Base-by-base conservation (phyloP, 2,329 filamentous ascomycete species). In the Pseudocercospora pini-densiflorae region DNA sequence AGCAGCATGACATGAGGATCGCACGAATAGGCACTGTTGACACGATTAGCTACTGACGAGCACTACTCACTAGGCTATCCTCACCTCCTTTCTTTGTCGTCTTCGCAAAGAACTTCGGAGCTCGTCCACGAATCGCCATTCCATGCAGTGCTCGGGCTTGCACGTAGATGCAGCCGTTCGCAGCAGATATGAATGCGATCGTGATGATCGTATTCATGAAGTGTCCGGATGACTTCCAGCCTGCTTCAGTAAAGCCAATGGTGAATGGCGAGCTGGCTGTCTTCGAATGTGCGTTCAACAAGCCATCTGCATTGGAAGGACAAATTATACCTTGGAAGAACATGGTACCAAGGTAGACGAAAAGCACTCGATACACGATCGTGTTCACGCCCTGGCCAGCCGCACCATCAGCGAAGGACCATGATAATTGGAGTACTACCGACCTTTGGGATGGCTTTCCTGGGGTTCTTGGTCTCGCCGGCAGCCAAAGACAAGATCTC, bases 281-380 rank as follows among this genome's bases (percentile, higher is more conserved):
- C 58, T 45, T 60, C 3, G 58, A 60, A 6, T 31, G 21, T 10
- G 58, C 58, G 3, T 21, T 45, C 9, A 60, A 21, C 33, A 60
- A 12, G 1, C 58, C 58, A 14, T 19, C n/a, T 7, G 58, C 58
- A 24, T 60, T 21, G 10, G 58, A 60, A 12, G 58, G 58, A 40
- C 58, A 60, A 23, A 60, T 60, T 21, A 60, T 60, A 12, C 58
- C 58, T 60, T 51, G 58, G 24, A 61, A 61, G 58, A 61, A 49
- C 58, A 61, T 49, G 10, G 58, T 61, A 12, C 40, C 58, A n/a
- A 61, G 31, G 21, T 60, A 60, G 1, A 60, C 58, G 58, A 60
- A 60, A 12, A 60, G 36, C 29, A 60, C 58, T 9, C 58, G 58
- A 29, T 60, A 60, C 7, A 60, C 58, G 23, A 60, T 24, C 9